Evolutionary conservation across 2,329 filamentous ascomycete genomes (phyloP).

Genomic region (Aspergillus quadrilineatus): DNA sequence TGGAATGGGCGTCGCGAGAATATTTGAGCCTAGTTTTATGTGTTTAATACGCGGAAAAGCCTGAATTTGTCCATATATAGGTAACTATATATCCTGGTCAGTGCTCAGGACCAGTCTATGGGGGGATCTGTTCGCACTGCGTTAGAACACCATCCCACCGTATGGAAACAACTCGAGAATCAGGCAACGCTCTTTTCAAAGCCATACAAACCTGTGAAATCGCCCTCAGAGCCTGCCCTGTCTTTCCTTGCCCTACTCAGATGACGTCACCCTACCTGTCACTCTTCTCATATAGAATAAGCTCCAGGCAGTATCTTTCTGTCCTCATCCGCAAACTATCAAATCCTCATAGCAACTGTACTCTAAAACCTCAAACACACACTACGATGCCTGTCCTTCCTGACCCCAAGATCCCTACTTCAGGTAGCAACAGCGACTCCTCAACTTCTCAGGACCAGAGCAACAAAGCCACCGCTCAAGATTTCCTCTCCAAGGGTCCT

Average conservation of each 20-base stretch:
- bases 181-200: background rate
- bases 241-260: background rate
- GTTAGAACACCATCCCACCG: background rate
- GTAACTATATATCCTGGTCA: background rate
- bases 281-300: background rate
- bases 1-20: too few species aligned
- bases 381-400: slow-evolving; percentile 33
- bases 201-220: background rate
- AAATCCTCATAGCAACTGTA: background rate
- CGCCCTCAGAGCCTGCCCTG: background rate
- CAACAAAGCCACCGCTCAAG: slow-evolving; percentile 34
- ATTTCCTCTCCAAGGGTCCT: slow-evolving; percentile 46
- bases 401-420: slow-evolving; percentile 25
- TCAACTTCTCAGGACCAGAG: slow-evolving; percentile 23
- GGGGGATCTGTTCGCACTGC: background rate
- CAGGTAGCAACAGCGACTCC: slow-evolving; percentile 22
- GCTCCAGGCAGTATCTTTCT: background rate
- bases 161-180: background rate
- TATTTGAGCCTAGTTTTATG: too few species aligned
- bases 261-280: slow-evolving; percentile 5
- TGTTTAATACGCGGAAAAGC: too few species aligned
- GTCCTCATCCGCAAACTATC: background rate
- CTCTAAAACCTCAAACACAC: background rate
- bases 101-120: background rate
- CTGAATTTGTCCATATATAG: too few species aligned